phyloP scores from a whole-genome alignment of 228 moss, liverwort and hornwort species.

The Sphagnum fallax region DNA sequence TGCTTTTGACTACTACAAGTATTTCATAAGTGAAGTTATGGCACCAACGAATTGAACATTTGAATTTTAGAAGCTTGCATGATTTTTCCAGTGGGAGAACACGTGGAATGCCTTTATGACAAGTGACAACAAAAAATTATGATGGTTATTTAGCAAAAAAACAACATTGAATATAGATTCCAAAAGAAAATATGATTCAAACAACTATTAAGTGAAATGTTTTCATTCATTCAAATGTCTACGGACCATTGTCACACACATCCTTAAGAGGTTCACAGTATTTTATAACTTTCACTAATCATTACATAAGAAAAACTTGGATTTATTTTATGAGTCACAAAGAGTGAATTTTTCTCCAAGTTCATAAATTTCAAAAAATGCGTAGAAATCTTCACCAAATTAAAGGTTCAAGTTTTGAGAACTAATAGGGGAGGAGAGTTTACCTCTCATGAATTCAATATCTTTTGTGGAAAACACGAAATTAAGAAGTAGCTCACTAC shows the following conservation, averaged over 20 bases:
- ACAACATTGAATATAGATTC: neutral
- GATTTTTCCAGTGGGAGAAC: neutral
- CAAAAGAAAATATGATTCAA: neutral
- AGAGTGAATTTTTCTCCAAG: neutral
- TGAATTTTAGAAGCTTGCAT: neutral
- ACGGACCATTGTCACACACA: neutral
- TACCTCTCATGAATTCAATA: neutral
- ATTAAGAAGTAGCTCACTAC: too few relatives aligned
- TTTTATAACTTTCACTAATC: neutral
- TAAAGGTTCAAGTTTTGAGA: neutral
- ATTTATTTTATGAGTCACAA: neutral
- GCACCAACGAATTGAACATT: neutral
- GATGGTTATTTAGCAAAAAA: too few relatives aligned
- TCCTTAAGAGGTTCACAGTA: neutral
- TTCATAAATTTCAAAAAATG: neutral
- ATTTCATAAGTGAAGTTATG: neutral
- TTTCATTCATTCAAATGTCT: neutral
- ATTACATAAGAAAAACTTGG: neutral
- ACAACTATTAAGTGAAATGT: neutral
- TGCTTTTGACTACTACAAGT: neutral
- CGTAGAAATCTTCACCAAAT: neutral
- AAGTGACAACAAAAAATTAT: too few relatives aligned
- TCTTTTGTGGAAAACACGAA: neutral
- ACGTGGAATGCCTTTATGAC: too few relatives aligned
- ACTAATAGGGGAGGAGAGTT: neutral